These are phyloP conservation scores for Colletotrichum destructivum DNA, from an alignment of 2,329 filamentous ascomycete species.

Conservation along the genomic window DNA sequence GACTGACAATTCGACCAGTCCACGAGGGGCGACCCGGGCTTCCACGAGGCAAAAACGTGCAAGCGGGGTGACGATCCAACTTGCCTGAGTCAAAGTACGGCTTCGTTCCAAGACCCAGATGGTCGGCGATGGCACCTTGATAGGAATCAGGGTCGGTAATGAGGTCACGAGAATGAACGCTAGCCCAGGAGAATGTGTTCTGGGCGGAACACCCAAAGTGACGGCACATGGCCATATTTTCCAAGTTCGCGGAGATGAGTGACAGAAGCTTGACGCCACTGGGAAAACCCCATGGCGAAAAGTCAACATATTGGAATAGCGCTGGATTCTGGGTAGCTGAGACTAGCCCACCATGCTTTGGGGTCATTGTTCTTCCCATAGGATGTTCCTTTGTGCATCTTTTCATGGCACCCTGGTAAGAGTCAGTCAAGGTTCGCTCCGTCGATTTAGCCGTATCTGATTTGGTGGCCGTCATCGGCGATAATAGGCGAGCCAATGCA, in stretches of 20 bases:
- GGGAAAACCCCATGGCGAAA: slow-evolving; percentile 6
- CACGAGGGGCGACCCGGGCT: slow-evolving; percentile 3
- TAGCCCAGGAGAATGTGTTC: not conserved
- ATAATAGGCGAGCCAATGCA: slow-evolving; percentile 18
- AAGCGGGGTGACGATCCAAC: not conserved
- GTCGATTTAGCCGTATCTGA: no score
- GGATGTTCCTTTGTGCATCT: not conserved
- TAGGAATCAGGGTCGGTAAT: not conserved
- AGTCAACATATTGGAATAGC: not conserved
- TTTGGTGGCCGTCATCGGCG: not conserved
- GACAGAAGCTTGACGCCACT: slow-evolving; percentile 34
- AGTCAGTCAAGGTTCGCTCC: not conserved
- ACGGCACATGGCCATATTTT: not conserved
- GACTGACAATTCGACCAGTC: not conserved
- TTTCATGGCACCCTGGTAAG: not conserved
- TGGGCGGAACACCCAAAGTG: not conserved
- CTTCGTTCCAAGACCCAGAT: not conserved
- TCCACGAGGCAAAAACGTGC: slow-evolving; percentile 11
- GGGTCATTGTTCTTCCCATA: not conserved
- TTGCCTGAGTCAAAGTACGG: not conserved
- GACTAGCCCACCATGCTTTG: not conserved
- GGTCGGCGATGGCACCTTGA: not conserved
- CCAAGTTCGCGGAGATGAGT: not conserved
- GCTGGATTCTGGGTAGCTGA: not conserved
- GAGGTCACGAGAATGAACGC: not conserved